Conservation (phyloP, 495 filamentous ascomycete genomes). For the Xylaria intraflava region DNA sequence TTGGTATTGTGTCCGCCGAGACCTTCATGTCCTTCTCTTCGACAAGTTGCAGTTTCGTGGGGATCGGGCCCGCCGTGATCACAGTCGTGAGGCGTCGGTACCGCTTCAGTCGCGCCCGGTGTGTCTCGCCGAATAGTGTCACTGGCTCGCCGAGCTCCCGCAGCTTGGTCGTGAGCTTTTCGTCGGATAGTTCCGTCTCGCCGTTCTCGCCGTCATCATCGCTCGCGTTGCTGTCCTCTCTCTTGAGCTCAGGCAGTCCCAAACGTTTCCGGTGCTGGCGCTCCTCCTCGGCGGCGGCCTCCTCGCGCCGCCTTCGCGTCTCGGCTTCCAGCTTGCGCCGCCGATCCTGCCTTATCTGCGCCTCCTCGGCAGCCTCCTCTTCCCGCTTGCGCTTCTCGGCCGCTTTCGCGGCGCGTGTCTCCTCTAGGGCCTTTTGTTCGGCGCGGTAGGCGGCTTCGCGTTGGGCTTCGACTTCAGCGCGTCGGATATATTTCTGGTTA, state of each 20-base stretch:
- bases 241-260: conserved; percentile 67
- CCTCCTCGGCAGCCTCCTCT: conserved; percentile 69
- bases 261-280: conserved; percentile 39
- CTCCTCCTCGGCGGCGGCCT: conserved; percentile 58
- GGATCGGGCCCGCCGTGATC: conserved; percentile 47
- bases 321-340: conserved; percentile 75
- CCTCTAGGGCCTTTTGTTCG: conserved; percentile 64
- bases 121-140: conserved; percentile 76
- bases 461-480: conserved; percentile 77
- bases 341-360: conserved; percentile 69
- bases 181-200: conserved; percentile 65
- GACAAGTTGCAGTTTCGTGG: conserved; percentile 67
- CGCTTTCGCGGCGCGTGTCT: conserved; percentile 57
- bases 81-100: conserved; percentile 55
- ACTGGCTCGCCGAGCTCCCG: conserved; percentile 67
- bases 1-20: conserved; percentile 49
- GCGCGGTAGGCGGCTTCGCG: conserved; percentile 74
- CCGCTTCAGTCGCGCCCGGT: conserved; percentile 58
- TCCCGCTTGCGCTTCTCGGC: conserved; percentile 82
- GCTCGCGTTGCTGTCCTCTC: conserved; percentile 14
- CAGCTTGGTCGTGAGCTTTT: conserved; percentile 59
- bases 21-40: conserved; percentile 85
- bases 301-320: conserved; percentile 58
- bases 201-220: conserved; percentile 34
- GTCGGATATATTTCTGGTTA: conserved; percentile 75